Evolutionary conservation across 176 grass and related monocot genomes (phyloP).

Genomic region (Dendrocalamus sinicus): DNA sequence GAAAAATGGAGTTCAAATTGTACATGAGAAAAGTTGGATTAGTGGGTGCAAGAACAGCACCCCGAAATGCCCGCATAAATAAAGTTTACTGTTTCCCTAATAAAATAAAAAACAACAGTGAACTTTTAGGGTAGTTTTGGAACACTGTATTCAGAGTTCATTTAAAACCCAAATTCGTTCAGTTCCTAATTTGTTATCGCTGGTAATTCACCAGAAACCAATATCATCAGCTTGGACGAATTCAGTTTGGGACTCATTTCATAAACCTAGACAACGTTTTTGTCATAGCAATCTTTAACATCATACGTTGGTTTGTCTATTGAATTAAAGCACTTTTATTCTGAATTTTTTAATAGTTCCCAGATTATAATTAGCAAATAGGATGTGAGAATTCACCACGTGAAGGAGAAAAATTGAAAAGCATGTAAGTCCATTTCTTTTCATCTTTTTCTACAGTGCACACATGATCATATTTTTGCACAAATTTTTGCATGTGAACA

Average conservation of each 20-base stretch:
- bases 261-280: neutral
- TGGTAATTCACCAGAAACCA: too few relatives aligned
- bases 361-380: neutral
- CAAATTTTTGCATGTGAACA: too few relatives aligned
- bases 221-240: neutral
- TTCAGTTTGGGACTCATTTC: neutral
- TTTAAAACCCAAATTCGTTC: too few relatives aligned
- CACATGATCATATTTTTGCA: too few relatives aligned
- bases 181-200: too few relatives aligned
- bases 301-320: neutral
- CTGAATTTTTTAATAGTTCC: neutral
- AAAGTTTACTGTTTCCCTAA: neutral
- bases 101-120: too few relatives aligned
- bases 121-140: neutral
- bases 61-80: neutral
- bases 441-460: too few relatives aligned
- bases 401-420: neutral
- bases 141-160: neutral
- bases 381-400: neutral
- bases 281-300: neutral
- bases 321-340: neutral
- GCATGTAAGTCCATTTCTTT: neutral
- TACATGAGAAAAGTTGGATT: neutral
- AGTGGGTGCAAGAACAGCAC: neutral
- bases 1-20: neutral